phyloP scores from a whole-genome alignment of 305 asterid genomes.

The Solanum hybrid region DNA sequence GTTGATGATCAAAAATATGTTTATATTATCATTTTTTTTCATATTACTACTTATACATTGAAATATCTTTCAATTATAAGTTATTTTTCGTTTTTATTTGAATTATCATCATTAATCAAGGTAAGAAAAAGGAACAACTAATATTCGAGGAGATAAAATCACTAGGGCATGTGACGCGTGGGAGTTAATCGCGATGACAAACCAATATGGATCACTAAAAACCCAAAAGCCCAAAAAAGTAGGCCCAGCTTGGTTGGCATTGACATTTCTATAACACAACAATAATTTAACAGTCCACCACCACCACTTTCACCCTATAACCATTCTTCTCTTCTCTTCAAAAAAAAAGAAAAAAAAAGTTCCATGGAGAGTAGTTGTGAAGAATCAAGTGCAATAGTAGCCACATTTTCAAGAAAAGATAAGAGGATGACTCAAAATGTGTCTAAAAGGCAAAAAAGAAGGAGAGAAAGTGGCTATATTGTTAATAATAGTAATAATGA shows the following conservation, averaged over 20 bases:
- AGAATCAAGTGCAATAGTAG: neutral
- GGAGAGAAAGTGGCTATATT: neutral
- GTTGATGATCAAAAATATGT: too few relatives aligned
- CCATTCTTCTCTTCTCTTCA: neutral
- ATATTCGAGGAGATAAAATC: neutral
- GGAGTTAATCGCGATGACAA: neutral
- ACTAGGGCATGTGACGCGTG: constrained; percentile 13
- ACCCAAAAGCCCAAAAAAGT: constrained; percentile 27
- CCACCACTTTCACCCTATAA: neutral
- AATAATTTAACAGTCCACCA: constrained; percentile 32
- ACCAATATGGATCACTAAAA: constrained; percentile 20
- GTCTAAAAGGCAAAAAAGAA: constrained; percentile 4
- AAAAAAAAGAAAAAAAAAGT: neutral
- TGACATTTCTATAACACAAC: constrained; percentile 31
- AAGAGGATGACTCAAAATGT: neutral
- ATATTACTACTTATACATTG: too few relatives aligned
- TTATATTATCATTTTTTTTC: too few relatives aligned
- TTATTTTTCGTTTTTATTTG: too few relatives aligned
- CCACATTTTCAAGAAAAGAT: constrained; percentile 22
- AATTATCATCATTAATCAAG: too few relatives aligned
- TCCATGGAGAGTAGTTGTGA: constrained; percentile 22
- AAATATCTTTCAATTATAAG: too few relatives aligned
- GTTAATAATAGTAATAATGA: neutral
- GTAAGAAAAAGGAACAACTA: too few relatives aligned
- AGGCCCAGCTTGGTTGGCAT: constrained; percentile 46